These are phyloP conservation scores for Lasiodiplodia hormozganensis DNA, from an alignment of 2,329 filamentous ascomycete genomes.

Conservation along the genomic window DNA sequence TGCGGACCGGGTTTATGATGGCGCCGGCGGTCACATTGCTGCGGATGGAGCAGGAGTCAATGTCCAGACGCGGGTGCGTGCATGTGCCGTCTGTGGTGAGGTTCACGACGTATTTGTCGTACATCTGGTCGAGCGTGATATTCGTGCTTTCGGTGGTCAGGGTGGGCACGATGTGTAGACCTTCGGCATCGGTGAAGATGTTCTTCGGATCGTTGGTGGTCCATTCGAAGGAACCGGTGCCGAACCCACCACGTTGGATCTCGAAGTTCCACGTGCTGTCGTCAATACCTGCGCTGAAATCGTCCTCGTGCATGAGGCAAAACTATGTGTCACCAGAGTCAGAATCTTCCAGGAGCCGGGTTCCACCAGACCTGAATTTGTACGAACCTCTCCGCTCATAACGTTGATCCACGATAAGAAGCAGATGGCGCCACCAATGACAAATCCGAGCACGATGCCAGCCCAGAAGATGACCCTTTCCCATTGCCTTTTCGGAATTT, in stretches of 20 bases:
- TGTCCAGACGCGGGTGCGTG: slow-evolving; percentile 30
- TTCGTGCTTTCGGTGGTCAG: slow-evolving; percentile 50
- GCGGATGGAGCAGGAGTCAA: slow-evolving; percentile 45
- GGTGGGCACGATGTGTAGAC: slow-evolving; percentile 58
- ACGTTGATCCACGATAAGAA: slow-evolving; percentile 37
- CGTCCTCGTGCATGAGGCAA: slow-evolving; percentile 59
- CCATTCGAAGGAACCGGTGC: slow-evolving; percentile 60
- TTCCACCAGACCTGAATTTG: background rate
- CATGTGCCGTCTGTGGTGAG: slow-evolving; percentile 42
- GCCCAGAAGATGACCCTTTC: slow-evolving; percentile 46
- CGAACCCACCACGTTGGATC: slow-evolving; percentile 51
- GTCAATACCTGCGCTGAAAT: slow-evolving; percentile 53
- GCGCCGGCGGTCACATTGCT: slow-evolving; percentile 55
- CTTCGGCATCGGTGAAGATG: slow-evolving; percentile 55
- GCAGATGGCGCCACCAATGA: slow-evolving; percentile 42
- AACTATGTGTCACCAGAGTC: slow-evolving; percentile 44
- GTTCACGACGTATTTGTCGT: slow-evolving; percentile 49
- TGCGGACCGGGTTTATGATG: slow-evolving; percentile 59
- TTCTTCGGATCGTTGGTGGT: slow-evolving; percentile 58
- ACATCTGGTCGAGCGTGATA: slow-evolving; percentile 51
- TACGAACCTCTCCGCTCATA: slow-evolving; percentile 20
- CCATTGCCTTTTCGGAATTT: slow-evolving; percentile 39
- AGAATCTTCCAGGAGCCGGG: background rate
- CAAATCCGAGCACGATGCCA: slow-evolving; percentile 45
- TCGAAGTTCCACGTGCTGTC: slow-evolving; percentile 58